Percentiles rank a stretch among this genome's conserved stretches.
Evolutionary conservation across 257 asterid species (phyloP).

Genomic region (Cordia subcordata): DNA sequence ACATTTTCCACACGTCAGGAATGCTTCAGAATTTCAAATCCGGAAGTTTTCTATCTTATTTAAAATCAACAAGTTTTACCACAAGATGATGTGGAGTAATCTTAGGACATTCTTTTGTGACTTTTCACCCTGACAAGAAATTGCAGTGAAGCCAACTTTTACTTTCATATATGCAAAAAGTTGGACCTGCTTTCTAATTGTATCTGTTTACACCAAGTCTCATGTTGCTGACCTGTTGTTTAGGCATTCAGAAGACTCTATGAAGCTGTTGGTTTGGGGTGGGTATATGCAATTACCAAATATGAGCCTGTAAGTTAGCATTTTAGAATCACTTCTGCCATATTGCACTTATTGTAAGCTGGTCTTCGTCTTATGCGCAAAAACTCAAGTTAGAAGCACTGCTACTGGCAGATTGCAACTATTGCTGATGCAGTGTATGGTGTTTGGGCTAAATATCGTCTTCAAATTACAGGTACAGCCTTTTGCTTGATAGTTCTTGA

Average conservation of each 20-base stretch:
- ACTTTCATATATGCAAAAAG: too few species aligned
- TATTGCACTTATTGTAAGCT: too few species aligned
- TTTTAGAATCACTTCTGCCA: too few species aligned
- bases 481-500: neutral
- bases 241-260: constrained; percentile 82
- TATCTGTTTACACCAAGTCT: neutral
- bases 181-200: too few species aligned
- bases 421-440: constrained; percentile 68
- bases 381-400: neutral
- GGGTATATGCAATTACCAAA: constrained; percentile 88
- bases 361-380: too few species aligned
- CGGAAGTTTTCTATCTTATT: too few species aligned
- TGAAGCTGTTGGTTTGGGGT: constrained; percentile 83
- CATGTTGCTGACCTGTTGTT: neutral
- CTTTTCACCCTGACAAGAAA: neutral
- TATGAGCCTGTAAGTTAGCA: constrained; percentile 65
- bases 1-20: too few species aligned
- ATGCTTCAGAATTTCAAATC: too few species aligned
- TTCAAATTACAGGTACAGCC: constrained; percentile 66
- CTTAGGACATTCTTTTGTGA: neutral
- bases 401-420: constrained; percentile 56
- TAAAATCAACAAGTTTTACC: too few species aligned
- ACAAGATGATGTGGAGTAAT: too few species aligned
- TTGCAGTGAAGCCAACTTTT: neutral
- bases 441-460: constrained; percentile 89